Conservation (phyloP, 306 rosid species). For the Hylodesmum podocarpum region DNA sequence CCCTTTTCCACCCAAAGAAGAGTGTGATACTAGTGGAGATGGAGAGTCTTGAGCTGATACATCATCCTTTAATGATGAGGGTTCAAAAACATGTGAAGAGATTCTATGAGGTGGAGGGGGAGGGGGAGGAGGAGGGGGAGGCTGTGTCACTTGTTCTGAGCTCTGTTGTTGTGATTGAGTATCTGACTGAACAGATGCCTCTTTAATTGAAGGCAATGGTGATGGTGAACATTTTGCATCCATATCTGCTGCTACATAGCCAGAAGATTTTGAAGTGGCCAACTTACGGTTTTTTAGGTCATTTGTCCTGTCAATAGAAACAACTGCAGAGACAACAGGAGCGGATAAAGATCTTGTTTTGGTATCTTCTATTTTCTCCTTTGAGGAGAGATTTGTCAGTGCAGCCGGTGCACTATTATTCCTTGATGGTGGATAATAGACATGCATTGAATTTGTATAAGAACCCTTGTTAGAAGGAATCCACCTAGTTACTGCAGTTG, state of each 20-base stretch:
- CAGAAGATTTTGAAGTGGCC: slow-evolving; percentile 52
- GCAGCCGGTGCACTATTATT: slow-evolving; percentile 70
- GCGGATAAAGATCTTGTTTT: slow-evolving; percentile 52
- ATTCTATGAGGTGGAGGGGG: slow-evolving; percentile 18
- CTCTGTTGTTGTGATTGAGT: slow-evolving; percentile 24
- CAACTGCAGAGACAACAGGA: slow-evolving; percentile 33
- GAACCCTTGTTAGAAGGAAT: slow-evolving; percentile 83
- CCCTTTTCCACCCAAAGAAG: slow-evolving; percentile 12
- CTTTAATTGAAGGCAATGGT: slow-evolving; percentile 38
- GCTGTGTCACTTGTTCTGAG: slow-evolving; percentile 33
- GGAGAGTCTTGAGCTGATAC: slow-evolving; percentile 33
- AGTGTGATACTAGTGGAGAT: slow-evolving; percentile 24
- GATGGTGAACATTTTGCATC: slow-evolving; percentile 43
- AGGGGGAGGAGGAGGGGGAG: slow-evolving; percentile 26
- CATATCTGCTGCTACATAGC: slow-evolving; percentile 42
- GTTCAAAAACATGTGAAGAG: slow-evolving; percentile 19
- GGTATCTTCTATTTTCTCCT: slow-evolving; percentile 55
- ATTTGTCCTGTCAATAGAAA: slow-evolving; percentile 42
- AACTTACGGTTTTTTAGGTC: slow-evolving; percentile 48
- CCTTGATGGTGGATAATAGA: slow-evolving; percentile 79
- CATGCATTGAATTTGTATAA: slow-evolving; percentile 72
- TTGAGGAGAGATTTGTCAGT: slow-evolving; percentile 37
- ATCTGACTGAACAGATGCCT: slow-evolving; percentile 33
- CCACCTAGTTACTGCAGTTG: slow-evolving; percentile 77
- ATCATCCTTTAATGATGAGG: slow-evolving; percentile 30